Evolutionary conservation across 176 grass and related monocot genomes (phyloP).

Genomic region (Lolium rigidum): DNA sequence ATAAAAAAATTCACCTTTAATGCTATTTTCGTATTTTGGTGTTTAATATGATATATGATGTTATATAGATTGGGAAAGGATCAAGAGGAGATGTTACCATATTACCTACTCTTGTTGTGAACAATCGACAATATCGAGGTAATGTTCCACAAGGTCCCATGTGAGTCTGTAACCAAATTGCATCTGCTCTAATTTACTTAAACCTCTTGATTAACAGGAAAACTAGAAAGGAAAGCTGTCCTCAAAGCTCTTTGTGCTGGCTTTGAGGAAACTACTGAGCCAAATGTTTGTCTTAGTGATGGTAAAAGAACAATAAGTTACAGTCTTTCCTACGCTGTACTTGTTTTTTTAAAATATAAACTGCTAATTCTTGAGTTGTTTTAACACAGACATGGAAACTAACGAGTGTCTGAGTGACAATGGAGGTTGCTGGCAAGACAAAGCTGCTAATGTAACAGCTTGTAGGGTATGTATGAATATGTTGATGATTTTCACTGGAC

Average conservation of each 20-base stretch:
- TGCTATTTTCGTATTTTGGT: conserved; percentile 31
- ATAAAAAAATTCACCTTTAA: conserved; percentile 4
- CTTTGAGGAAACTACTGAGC: conserved; percentile 99
- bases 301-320: conserved; percentile 53
- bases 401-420: conserved; percentile 85
- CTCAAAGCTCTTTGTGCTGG: conserved; percentile 98
- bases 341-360: background rate
- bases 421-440: conserved; percentile 94
- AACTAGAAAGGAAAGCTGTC: conserved; percentile 94
- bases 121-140: conserved; percentile 97
- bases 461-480: conserved; percentile 67
- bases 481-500: conserved; percentile 26
- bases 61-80: conserved; percentile 87
- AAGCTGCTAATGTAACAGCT: conserved; percentile 81
- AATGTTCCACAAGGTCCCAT: conserved; percentile 29
- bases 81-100: conserved; percentile 99
- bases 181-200: conserved; percentile 33
- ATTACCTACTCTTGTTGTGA: conserved; percentile 98
- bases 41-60: conserved; percentile 39
- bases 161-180: conserved; percentile 22
- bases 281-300: conserved; percentile 90
- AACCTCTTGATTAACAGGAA: conserved; percentile 62
- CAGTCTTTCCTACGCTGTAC: background rate
- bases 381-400: conserved; percentile 74
- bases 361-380: conserved; percentile 40